phyloP scores from a whole-genome alignment of 2,329 filamentous ascomycete genomes.

The Rhinocladiella similis region DNA sequence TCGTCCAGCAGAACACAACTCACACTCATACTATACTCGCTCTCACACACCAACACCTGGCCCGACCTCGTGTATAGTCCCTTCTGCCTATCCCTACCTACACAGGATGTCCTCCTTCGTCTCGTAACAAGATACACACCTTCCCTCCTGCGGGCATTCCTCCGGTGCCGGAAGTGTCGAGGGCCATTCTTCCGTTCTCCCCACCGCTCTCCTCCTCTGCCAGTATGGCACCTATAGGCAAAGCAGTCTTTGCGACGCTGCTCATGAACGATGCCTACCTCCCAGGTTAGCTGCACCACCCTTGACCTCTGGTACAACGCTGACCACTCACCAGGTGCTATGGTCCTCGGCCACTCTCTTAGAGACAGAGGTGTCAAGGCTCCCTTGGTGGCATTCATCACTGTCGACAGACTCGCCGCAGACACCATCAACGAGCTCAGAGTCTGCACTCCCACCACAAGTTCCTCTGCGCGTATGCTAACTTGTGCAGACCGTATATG shows the following conservation, averaged over 20 bases:
- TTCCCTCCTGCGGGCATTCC: neutral
- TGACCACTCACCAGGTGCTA: constrained; percentile 66
- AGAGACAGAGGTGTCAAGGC: constrained; percentile 85
- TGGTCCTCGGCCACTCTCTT: constrained; percentile 90
- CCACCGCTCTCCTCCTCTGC: constrained; percentile 8
- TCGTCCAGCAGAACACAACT: too few relatives aligned
- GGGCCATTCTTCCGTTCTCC: constrained; percentile 3
- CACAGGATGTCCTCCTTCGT: neutral
- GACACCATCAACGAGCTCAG: constrained; percentile 77
- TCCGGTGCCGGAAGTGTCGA: neutral
- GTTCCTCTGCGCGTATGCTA: constrained; percentile 26
- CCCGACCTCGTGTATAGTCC: neutral
- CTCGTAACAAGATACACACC: neutral
- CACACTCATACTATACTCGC: too few relatives aligned
- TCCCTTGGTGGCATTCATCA: constrained; percentile 82
- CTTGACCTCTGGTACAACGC: constrained; percentile 18
- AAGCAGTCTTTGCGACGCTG: constrained; percentile 50
- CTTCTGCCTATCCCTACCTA: neutral
- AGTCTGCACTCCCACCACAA: constrained; percentile 48
- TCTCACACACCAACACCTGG: too few relatives aligned
- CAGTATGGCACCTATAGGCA: constrained; percentile 30
- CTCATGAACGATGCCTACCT: constrained; percentile 90
- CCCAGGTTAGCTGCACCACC: constrained; percentile 64
- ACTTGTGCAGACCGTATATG: constrained; percentile 68
- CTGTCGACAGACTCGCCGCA: constrained; percentile 72